phyloP scores from a whole-genome alignment of 192 early-diverging fungal species.

The Allomyces javanicus region DNA sequence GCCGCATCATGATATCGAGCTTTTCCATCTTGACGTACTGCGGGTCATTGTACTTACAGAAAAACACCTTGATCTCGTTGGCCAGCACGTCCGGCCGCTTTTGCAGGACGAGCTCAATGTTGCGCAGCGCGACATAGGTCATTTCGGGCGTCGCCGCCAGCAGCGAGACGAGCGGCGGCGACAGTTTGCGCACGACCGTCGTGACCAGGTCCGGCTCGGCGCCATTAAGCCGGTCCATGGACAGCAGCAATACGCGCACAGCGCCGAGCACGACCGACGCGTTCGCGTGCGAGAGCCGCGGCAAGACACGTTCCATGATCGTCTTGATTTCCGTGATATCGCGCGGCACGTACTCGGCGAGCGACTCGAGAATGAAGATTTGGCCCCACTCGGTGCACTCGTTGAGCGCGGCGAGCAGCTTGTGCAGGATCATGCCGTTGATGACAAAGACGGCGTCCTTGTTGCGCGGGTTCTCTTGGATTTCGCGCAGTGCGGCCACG shows the following conservation, averaged over 20 bases:
- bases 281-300: slow-evolving; percentile 88
- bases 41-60: slow-evolving; percentile 96
- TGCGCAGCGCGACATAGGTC: slow-evolving; percentile 90
- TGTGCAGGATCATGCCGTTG: slow-evolving; percentile 45
- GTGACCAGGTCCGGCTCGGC: slow-evolving; percentile 38
- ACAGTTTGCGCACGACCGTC: slow-evolving; percentile 68
- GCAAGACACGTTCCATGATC: slow-evolving; percentile 76
- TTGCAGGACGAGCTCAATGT: slow-evolving; percentile 90
- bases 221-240: slow-evolving; percentile 32
- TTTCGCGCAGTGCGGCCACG: slow-evolving; percentile 78
- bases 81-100: slow-evolving; percentile 63
- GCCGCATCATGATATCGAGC: slow-evolving; percentile 76
- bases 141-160: slow-evolving; percentile 73
- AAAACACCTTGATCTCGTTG: slow-evolving; percentile 91
- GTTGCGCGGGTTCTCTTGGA: slow-evolving; percentile 47
- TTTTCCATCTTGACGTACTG: slow-evolving; percentile 94
- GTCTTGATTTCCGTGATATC: slow-evolving; percentile 65
- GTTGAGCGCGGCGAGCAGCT: slow-evolving; percentile 82
- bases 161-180: slow-evolving; percentile 87
- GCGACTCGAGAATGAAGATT: slow-evolving; percentile 74
- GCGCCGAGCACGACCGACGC: slow-evolving; percentile 85
- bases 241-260: slow-evolving; percentile 40
- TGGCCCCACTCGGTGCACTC: slow-evolving; percentile 99
- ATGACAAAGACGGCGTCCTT: slow-evolving; percentile 59
- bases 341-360: slow-evolving; percentile 54